Evolutionary conservation across 352 stramenopile genomes (phyloP).

Genomic region (Globisporangium paddicum): DNA sequence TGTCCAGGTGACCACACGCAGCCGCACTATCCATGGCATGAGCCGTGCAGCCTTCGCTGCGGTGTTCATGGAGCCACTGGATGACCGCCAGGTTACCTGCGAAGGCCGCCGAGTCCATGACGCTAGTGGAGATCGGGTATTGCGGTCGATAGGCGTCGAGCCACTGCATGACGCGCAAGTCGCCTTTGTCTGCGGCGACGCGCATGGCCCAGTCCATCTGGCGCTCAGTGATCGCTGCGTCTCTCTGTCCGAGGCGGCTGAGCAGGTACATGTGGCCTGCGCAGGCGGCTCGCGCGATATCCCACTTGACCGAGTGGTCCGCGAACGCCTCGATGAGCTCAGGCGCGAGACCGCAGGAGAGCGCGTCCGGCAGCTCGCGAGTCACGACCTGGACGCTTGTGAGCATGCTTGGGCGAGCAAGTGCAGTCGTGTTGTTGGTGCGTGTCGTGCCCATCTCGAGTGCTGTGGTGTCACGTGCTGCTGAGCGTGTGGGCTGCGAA

Average conservation of each 20-base stretch:
- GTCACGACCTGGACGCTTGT: constrained; percentile 38
- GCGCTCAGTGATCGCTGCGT: constrained; percentile 4
- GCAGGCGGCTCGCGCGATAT: constrained; percentile 5
- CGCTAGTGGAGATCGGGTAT: constrained; percentile 25
- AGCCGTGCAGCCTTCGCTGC: constrained; percentile 47
- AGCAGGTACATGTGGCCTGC: constrained; percentile 10
- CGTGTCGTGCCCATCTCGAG: neutral
- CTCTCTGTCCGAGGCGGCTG: neutral
- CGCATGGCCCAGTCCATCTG: constrained; percentile 22
- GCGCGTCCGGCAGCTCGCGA: constrained; percentile 20
- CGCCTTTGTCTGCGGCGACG: constrained; percentile 37
- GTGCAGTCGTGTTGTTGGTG: neutral
- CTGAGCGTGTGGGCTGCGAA: neutral
- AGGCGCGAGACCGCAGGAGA: constrained; percentile 29
- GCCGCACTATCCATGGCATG: constrained; percentile 62
- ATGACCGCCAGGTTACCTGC: constrained; percentile 47
- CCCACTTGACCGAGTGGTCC: constrained; percentile 7
- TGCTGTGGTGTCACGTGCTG: neutral
- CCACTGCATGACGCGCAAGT: constrained; percentile 32
- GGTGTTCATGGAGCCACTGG: constrained; percentile 51
- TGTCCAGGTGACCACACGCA: constrained; percentile 41
- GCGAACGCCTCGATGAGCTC: constrained; percentile 11
- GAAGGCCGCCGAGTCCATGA: constrained; percentile 73
- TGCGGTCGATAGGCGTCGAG: constrained; percentile 28
- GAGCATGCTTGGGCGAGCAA: constrained; percentile 17